Base-by-base conservation (phyloP, 345 rosid genomes). In the Linum usitatissimum region DNA sequence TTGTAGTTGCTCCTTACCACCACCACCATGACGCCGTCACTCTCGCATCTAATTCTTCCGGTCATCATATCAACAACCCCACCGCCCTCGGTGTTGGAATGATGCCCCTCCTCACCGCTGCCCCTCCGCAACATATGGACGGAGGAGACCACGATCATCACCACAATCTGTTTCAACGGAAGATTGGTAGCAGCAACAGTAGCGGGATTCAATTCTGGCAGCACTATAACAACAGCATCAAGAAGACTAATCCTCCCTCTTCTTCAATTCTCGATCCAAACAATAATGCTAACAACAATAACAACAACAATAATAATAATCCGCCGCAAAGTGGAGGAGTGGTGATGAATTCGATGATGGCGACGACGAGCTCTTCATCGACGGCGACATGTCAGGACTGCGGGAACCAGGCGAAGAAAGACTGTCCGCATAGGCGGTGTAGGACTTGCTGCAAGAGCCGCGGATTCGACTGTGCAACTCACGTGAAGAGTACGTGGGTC, bases 401-500 rank as follows among this genome's bases (percentile, higher is more conserved):
- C 65, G 99, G 99, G 10, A 93, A 93, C 86, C 97, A 93, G 61
- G 94, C 99, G 1, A 93, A 93, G 87, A 93, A 93, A 36, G 99
- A 87, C 63, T 93, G 99, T 28, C 75, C 65, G 68, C 91, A 83
- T 63, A 73, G 90, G 59, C 78, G 99, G 77, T 93, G 99, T 54
- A 71, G 99, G 70, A 90, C 99, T 1, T 93, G 99, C 59, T 93
- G 99, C 63, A 90, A 87, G 69, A 90, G 96, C 65, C 88, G 97
- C 36, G 95, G 99, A 36, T 90, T 82, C 71, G 95, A 86, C 63
- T 93, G 99, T 60, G 38, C 80, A 18, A 93, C 99, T 30, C 99
- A 93, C 77, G 92, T 93, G 71, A 93, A 83, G 75, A 93, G 99
- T 87, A 93, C 99, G 55, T 93, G 99, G 99, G 97, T 93, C 5